Evolutionary conservation across 2,329 filamentous ascomycete genomes (phyloP).

Genomic region (Penicillium digitatum): DNA sequence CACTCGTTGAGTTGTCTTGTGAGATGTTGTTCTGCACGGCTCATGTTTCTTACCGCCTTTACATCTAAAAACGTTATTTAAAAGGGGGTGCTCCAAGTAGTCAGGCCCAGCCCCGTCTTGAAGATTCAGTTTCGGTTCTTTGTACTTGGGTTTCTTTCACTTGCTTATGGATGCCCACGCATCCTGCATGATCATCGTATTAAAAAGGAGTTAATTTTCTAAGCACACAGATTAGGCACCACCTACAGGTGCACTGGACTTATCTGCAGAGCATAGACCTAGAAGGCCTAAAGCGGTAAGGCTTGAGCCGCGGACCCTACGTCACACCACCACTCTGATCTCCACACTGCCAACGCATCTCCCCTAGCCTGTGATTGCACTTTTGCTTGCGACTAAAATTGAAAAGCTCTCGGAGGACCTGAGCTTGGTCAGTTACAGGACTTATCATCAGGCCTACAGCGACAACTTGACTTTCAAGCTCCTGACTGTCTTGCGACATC

Average conservation of each 20-base stretch:
- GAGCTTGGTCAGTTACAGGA: background rate
- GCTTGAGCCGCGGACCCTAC: slow-evolving; percentile 1
- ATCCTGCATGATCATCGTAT: too few species aligned
- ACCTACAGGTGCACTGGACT: background rate
- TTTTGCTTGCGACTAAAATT: background rate
- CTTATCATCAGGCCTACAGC: background rate
- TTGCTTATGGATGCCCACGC: background rate
- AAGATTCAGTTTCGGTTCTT: background rate
- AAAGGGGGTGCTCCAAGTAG: background rate
- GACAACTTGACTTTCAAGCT: background rate
- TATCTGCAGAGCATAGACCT: background rate
- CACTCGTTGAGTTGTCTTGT: background rate
- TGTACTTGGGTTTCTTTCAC: background rate
- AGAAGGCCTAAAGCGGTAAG: background rate
- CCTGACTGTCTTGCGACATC: background rate
- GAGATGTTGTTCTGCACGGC: fast-evolving
- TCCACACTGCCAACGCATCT: slow-evolving; percentile 12
- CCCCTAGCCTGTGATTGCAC: background rate
- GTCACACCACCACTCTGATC: slow-evolving; percentile 10
- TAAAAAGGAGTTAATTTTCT: too few species aligned
- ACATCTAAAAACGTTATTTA: background rate
- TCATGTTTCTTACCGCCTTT: background rate
- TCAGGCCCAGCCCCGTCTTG: background rate
- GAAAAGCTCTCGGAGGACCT: background rate
- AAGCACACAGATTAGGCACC: background rate